Evolutionary conservation across 257 asterid genomes (phyloP), one percentile per base, ranked within the genome.

Genomic region (Thymus quinquecostatus): DNA sequence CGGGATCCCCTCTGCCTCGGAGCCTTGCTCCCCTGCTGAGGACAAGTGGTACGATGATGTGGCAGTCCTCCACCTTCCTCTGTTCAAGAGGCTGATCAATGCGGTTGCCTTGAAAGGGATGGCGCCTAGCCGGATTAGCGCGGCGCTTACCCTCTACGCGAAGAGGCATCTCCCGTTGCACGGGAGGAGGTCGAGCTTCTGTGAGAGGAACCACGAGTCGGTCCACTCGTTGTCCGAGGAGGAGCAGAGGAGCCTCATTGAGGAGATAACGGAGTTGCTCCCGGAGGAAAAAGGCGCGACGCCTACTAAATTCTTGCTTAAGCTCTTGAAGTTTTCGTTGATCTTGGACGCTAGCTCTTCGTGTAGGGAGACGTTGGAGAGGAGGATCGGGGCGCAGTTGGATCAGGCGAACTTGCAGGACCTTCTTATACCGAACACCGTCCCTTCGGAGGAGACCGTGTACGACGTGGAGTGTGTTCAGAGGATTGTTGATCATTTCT

Each of bases 1-100:
- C 9, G 87, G 87, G 40, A 75, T 73, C 11, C 64, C 70, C 74
- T 68, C 81, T 0, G 28, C 82, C 68, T 72, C 83, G 12, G 72
- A 79, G 64, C 72, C 73, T 51, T 60, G 63, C 70, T 64, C 60
- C 75, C 44, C 70, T 7, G 62, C 68, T 1, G 79, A 75, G 28
- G 83, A 81, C 70, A 81, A 86, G 82, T 86, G 90, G 90, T 79
- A 75, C 3, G 86, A 79, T 8, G 86, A 79, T 14, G 84, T 81
- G 63, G 73, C 82, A 1, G 69, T 51, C 34, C 80, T 83, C 29
- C 68, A 75, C 47, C 48, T 79, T 6, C 85, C 84, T 38, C 74
- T 86, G 56, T 86, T 79, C 72, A 83, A 79, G 72, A 76, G 84
- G 77, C 63, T 86, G 51, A 77, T 83, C 6, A 53, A 33, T 11